A percentile compares a stretch with the other conserved stretches of the same genome.
Conservation (phyloP, 495 filamentous ascomycete species). For the Neurospora cerealis region DNA sequence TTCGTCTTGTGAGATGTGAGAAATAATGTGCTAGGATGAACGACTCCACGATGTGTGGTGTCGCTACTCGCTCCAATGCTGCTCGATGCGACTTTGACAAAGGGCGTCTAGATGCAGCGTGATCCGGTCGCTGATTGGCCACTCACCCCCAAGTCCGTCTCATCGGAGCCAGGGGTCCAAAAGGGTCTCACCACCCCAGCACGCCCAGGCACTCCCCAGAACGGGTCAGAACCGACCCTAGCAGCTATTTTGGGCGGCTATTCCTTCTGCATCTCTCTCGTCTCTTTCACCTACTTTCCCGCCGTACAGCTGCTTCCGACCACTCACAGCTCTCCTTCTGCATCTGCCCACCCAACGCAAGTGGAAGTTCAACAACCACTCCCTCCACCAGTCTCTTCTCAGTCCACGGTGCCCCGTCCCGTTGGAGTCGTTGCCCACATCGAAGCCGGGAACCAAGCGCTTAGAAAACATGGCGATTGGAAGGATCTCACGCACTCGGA, state of each 20-base stretch:
- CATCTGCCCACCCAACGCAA: background rate
- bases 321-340: constrained; percentile 7
- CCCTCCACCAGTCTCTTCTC: background rate
- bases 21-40: background rate
- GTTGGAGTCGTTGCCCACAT: background rate
- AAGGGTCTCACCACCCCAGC: background rate
- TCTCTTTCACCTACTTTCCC: constrained; percentile 1
- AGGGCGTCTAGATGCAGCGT: constrained; percentile 25
- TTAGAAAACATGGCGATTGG: background rate
- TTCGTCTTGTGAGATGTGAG: background rate
- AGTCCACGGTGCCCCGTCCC: constrained; percentile 1
- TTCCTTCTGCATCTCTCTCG: constrained; percentile 3
- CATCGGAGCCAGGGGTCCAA: background rate
- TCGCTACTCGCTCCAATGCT: background rate
- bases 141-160: background rate
- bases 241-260: constrained; percentile 22
- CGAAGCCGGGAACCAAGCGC: background rate
- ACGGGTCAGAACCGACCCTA: background rate
- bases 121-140: constrained; percentile 18
- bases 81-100: background rate
- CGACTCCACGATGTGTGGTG: background rate
- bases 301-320: constrained; percentile 6
- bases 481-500: background rate
- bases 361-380: background rate
- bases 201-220: background rate